A percentile compares a stretch with the other conserved stretches of the same genome.
phyloP scores from a whole-genome alignment of 768 basidiomycete genomes.

The Inosperma sp. region DNA sequence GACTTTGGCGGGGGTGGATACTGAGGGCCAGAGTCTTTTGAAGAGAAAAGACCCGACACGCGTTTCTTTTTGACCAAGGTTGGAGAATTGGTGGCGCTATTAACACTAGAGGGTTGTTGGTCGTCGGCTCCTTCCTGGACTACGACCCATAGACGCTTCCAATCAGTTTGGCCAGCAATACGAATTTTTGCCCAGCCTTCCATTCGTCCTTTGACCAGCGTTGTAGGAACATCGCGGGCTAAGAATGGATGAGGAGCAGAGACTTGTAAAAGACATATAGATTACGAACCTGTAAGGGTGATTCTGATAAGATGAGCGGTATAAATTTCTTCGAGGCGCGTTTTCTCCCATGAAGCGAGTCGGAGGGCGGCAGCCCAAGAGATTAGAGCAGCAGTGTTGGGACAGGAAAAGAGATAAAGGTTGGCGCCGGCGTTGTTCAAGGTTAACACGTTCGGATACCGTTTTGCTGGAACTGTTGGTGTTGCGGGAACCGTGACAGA shows the following conservation, averaged over 20 bases:
- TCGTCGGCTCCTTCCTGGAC: slow-evolving; percentile 43
- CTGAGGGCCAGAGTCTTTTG: slow-evolving; percentile 25
- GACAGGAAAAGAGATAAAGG: slow-evolving; percentile 83
- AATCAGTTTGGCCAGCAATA: slow-evolving; percentile 95
- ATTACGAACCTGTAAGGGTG: slow-evolving; percentile 44
- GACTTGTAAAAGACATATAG: slow-evolving; percentile 5
- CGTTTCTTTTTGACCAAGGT: slow-evolving; percentile 44
- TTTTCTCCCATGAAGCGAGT: slow-evolving; percentile 91
- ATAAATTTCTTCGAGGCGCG: slow-evolving; percentile 93
- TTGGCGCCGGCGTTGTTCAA: slow-evolving; percentile 95
- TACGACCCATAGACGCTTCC: slow-evolving; percentile 89
- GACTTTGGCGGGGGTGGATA: slow-evolving; percentile 30
- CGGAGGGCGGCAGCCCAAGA: slow-evolving; percentile 93
- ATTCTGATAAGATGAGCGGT: slow-evolving; percentile 90
- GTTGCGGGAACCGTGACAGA: slow-evolving; percentile 63
- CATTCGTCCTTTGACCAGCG: slow-evolving; percentile 66
- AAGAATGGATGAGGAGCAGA: slow-evolving; percentile 7
- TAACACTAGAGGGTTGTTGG: slow-evolving; percentile 16
- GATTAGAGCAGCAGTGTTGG: slow-evolving; percentile 59
- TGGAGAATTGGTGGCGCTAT: slow-evolving; percentile 19
- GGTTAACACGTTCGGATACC: slow-evolving; percentile 76
- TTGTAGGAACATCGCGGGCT: slow-evolving; percentile 53
- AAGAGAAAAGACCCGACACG: slow-evolving; percentile 62
- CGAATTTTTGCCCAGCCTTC: slow-evolving; percentile 92
- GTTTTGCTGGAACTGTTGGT: slow-evolving; percentile 44